Conservation (phyloP, 176 grass and related monocot species). For the Phoenix dactylifera region DNA sequence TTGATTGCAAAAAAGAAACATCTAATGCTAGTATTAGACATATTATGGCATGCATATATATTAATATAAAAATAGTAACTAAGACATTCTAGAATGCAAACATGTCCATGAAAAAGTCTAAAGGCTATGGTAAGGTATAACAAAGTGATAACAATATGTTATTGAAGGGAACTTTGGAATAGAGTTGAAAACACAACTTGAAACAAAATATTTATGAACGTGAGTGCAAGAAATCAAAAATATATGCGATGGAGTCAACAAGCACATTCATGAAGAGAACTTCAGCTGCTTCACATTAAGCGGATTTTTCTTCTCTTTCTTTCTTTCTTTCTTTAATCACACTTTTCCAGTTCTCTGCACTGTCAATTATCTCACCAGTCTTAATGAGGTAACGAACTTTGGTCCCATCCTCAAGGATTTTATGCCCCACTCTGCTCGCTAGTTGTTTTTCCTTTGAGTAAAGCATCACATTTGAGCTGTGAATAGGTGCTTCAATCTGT, state of each 20-base stretch:
- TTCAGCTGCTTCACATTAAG: not conserved
- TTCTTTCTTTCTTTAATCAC: conserved; percentile 56
- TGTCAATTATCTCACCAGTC: conserved; percentile 78
- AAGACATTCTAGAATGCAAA: too few species aligned
- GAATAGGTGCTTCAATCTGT: conserved; percentile 83
- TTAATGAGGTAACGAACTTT: conserved; percentile 81
- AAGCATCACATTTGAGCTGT: conserved; percentile 97
- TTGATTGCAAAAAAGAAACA: too few species aligned
- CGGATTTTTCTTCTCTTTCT: not conserved
- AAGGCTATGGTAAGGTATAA: too few species aligned
- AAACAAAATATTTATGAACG: too few species aligned
- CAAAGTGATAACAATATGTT: too few species aligned
- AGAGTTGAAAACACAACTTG: too few species aligned
- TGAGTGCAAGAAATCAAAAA: not conserved
- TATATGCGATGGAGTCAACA: not conserved
- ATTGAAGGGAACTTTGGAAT: too few species aligned
- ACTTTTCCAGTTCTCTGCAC: conserved; percentile 59
- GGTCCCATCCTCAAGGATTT: conserved; percentile 70
- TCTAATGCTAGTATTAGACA: too few species aligned
- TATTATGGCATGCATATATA: too few species aligned
- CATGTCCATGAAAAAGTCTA: too few species aligned
- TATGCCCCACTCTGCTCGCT: conserved; percentile 73
- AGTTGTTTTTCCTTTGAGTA: conserved; percentile 82
- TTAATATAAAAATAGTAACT: too few species aligned
- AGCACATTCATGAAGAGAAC: not conserved